phyloP scores from a whole-genome alignment of 1,284 basidiomycete genomes.

The Cryptococcus wingfieldii region DNA sequence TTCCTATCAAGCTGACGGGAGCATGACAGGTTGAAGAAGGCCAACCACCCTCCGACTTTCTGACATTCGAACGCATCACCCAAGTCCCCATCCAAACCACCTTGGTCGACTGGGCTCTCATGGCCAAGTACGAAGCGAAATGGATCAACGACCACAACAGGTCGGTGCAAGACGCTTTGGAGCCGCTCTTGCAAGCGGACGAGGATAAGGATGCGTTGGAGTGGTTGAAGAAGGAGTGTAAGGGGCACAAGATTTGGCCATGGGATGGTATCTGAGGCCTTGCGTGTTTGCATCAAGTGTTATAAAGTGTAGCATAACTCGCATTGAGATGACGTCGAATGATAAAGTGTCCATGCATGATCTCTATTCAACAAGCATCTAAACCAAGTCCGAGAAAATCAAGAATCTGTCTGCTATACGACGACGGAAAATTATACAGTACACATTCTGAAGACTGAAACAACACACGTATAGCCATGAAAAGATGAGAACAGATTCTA shows the following conservation, averaged over 20 bases:
- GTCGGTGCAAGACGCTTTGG: conserved; percentile 64
- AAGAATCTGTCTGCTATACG: no score
- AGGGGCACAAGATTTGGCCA: conserved; percentile 42
- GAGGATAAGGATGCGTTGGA: conserved; percentile 41
- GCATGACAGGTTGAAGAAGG: not conserved
- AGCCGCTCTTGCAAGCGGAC: conserved; percentile 57
- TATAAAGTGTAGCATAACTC: no score
- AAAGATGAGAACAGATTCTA: no score
- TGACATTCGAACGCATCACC: conserved; percentile 82
- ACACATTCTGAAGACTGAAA: no score
- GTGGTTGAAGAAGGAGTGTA: conserved; percentile 44
- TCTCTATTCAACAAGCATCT: not conserved
- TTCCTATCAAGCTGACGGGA: not conserved
- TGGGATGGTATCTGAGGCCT: conserved; percentile 24
- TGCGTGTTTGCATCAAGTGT: no score
- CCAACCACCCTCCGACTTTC: conserved; percentile 55
- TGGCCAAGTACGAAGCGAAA: conserved; percentile 76
- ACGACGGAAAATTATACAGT: no score
- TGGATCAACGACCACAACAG: conserved; percentile 94
- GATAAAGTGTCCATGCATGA: not conserved
- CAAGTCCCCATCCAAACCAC: conserved; percentile 89
- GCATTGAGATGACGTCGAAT: not conserved
- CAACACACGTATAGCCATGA: no score
- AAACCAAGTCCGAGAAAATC: no score
- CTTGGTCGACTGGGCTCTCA: conserved; percentile 78